phyloP scores from a whole-genome alignment of 1,284 basidiomycete species.

The Blastosporella zonata region DNA sequence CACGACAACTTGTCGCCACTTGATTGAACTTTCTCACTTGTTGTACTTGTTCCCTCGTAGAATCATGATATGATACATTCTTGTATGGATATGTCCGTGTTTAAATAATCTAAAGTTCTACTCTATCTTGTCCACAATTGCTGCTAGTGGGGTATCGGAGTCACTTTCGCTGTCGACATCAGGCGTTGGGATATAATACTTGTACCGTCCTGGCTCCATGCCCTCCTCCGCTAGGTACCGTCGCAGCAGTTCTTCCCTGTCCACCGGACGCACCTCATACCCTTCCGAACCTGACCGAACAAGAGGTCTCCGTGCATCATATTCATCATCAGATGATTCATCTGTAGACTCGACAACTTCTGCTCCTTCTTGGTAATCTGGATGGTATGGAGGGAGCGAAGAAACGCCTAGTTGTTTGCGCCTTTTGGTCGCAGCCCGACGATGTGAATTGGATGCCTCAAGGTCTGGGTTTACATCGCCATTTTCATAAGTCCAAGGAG shows the following conservation, averaged over 20 bases:
- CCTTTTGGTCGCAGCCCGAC: conserved; percentile 24
- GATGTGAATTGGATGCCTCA: conserved; percentile 53
- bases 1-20: not conserved
- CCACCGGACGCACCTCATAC: conserved; percentile 61
- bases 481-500: conserved; percentile 85
- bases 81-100: not conserved
- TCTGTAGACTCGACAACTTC: conserved; percentile 16
- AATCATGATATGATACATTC: conserved; percentile 3
- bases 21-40: not conserved
- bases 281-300: conserved; percentile 77
- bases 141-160: conserved; percentile 29
- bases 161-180: conserved; percentile 32
- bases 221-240: conserved; percentile 53
- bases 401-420: conserved; percentile 33
- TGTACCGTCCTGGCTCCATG: conserved; percentile 54
- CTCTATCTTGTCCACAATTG: conserved; percentile 9
- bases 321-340: conserved; percentile 33
- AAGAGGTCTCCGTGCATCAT: conserved; percentile 25
- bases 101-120: conserved; percentile 1
- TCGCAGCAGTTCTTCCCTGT: conserved; percentile 59
- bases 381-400: conserved; percentile 69
- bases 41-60: not conserved
- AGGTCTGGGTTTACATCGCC: conserved; percentile 72
- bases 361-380: conserved; percentile 52
- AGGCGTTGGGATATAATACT: conserved; percentile 58